phyloP scores from a whole-genome alignment of 805 yeast species.

The Wickerhamomyces subpelliculosus region DNA sequence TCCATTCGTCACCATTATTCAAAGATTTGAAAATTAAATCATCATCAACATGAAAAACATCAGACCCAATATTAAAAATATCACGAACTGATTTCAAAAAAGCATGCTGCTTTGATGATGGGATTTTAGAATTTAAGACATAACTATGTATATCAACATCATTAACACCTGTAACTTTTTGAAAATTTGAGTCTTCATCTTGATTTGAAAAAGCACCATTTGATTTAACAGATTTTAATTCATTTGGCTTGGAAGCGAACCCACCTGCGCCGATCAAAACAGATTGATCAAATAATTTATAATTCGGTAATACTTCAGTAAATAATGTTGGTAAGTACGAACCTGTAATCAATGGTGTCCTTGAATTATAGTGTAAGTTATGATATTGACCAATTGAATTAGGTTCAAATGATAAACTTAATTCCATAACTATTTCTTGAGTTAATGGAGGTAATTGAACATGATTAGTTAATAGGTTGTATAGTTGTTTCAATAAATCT shows the following conservation, averaged over 20 bases:
- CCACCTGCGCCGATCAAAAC: slow-evolving; percentile 52
- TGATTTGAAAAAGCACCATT: no score
- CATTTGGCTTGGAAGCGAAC: slow-evolving; percentile 14
- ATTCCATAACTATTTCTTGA: slow-evolving; percentile 49
- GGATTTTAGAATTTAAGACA: slow-evolving; percentile 14
- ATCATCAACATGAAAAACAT: slow-evolving; percentile 46
- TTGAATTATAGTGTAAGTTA: slow-evolving; percentile 35
- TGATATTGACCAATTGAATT: slow-evolving; percentile 39
- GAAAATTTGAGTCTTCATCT: slow-evolving; percentile 4
- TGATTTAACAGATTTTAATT: no score
- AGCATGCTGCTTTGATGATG: slow-evolving; percentile 34
- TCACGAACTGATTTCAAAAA: slow-evolving; percentile 54
- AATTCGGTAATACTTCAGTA: slow-evolving; percentile 48
- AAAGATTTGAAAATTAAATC: slow-evolving; percentile 56
- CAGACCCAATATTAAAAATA: slow-evolving; percentile 53
- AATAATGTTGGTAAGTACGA: slow-evolving; percentile 60
- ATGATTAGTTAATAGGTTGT: slow-evolving; percentile 40
- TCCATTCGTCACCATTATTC: slow-evolving; percentile 24
- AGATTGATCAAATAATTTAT: slow-evolving; percentile 47
- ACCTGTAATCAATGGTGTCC: slow-evolving; percentile 55
- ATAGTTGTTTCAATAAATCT: slow-evolving; percentile 32
- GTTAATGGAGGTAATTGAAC: slow-evolving; percentile 34
- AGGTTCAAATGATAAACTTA: slow-evolving; percentile 62
- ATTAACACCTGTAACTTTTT: slow-evolving; percentile 37
- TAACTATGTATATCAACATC: slow-evolving; percentile 33